Evolutionary conservation across 2,329 filamentous ascomycete species (phyloP).

Genomic region (Karstenula rhodostoma): DNA sequence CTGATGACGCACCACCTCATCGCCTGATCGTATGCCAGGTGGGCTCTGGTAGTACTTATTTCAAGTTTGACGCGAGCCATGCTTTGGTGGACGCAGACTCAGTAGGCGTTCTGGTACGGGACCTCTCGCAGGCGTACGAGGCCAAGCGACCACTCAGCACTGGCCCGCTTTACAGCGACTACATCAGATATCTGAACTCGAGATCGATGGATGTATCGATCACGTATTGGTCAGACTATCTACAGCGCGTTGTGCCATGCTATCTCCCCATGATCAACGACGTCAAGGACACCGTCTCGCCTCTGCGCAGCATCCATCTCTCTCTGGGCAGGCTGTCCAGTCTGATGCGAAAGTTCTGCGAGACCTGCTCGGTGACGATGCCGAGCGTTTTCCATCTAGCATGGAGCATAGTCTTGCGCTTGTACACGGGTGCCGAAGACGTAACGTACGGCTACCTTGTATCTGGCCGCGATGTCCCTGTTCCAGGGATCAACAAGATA

Average conservation of each 20-base stretch:
- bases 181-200: conserved; percentile 17
- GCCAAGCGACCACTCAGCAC: conserved; percentile 20
- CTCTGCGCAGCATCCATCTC: conserved; percentile 13
- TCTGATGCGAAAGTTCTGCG: conserved; percentile 37
- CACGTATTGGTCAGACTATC: conserved; percentile 18
- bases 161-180: conserved; percentile 21
- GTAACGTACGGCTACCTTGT: conserved; percentile 53
- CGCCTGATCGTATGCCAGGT: conserved; percentile 15
- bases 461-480: conserved; percentile 45
- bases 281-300: conserved; percentile 17
- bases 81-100: conserved; percentile 21
- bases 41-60: conserved; percentile 11
- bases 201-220: conserved; percentile 2
- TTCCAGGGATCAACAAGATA: conserved; percentile 52
- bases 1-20: conserved; percentile 31
- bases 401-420: conserved; percentile 38
- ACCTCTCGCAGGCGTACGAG: conserved; percentile 19
- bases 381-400: conserved; percentile 43
- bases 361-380: conserved; percentile 51
- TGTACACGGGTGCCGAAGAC: conserved; percentile 35
- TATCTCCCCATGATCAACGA: conserved; percentile 16
- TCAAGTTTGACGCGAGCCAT: conserved; percentile 23
- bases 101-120: conserved; percentile 13
- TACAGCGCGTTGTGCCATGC: conserved; percentile 17
- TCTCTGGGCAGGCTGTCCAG: conserved; percentile 5